A percentile compares a stretch with the other conserved stretches of the same genome.
Conservation (phyloP, 148 eudicot genomes). For the Suaeda aralocaspica region DNA sequence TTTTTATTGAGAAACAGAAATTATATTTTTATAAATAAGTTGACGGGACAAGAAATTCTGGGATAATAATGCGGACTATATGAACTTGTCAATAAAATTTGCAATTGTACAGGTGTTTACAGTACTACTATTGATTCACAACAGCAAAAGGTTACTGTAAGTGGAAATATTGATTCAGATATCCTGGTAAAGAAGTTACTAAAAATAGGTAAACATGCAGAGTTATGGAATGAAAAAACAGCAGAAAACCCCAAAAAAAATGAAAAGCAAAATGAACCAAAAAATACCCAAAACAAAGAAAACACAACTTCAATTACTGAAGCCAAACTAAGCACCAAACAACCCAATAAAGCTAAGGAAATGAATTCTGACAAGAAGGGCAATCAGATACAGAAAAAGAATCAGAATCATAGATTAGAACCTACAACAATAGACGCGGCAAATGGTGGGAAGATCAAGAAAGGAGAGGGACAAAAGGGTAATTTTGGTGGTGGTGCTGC, state of each 20-base stretch:
- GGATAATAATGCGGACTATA: no score
- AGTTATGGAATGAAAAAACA: constrained; percentile 45
- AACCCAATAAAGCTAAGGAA: constrained; percentile 14
- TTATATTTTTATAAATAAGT: no score
- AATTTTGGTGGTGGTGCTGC: constrained; percentile 16
- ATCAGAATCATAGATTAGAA: not conserved
- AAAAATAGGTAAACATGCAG: constrained; percentile 64
- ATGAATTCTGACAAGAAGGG: constrained; percentile 18
- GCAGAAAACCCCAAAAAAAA: constrained; percentile 27
- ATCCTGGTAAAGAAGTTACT: constrained; percentile 53
- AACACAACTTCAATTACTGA: constrained; percentile 9
- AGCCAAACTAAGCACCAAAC: constrained; percentile 4
- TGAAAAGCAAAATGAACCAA: constrained; percentile 25
- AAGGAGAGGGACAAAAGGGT: constrained; percentile 41
- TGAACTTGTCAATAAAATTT: no score
- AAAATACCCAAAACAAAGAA: constrained; percentile 29
- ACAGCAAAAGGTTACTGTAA: constrained; percentile 61
- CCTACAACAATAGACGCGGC: constrained; percentile 14
- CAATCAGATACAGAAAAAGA: not conserved
- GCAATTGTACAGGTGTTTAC: constrained; percentile 74
- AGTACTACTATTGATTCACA: constrained; percentile 53
- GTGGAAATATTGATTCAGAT: constrained; percentile 54
- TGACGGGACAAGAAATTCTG: no score
- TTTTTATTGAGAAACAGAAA: no score
- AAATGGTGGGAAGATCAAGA: constrained; percentile 45